phyloP scores from a whole-genome alignment of 2,329 filamentous ascomycete species.

The Diaporthe humulicola region DNA sequence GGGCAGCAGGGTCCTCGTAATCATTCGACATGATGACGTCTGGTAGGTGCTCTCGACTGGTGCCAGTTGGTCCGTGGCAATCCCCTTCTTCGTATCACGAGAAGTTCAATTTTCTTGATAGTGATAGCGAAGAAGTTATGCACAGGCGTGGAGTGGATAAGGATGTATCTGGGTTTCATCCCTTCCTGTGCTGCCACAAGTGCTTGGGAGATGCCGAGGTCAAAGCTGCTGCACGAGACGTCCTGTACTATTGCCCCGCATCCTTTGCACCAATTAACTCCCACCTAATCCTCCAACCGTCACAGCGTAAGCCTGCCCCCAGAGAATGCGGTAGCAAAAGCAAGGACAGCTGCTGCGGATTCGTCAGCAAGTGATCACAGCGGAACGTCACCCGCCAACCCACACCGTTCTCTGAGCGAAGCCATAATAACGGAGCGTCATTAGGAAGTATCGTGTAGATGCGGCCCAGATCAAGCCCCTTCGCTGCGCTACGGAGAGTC shows the following conservation, averaged over 20 bases:
- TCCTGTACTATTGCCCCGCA: neutral
- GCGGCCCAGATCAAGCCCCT: too few species aligned
- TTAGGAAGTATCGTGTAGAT: too few species aligned
- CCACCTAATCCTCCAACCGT: too few species aligned
- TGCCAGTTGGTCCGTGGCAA: neutral
- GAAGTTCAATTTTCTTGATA: neutral
- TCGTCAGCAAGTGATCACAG: too few species aligned
- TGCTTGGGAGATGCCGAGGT: slow-evolving; percentile 16
- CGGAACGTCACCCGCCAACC: too few species aligned
- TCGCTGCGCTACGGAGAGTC: too few species aligned
- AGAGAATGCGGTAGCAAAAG: neutral
- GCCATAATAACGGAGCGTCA: too few species aligned
- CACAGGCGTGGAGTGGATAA: neutral
- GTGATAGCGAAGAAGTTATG: neutral
- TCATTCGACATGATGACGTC: neutral
- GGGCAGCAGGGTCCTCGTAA: neutral
- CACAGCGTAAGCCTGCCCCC: neutral
- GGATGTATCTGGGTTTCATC: neutral
- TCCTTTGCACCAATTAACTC: neutral
- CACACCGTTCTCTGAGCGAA: too few species aligned
- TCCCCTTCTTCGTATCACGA: neutral
- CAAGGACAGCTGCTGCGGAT: too few species aligned
- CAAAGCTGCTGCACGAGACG: neutral
- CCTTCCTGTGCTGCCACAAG: neutral
- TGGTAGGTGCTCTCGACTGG: neutral